Base-by-base conservation (phyloP, 2,329 filamentous ascomycete species). In the Sarocladium strictum region DNA sequence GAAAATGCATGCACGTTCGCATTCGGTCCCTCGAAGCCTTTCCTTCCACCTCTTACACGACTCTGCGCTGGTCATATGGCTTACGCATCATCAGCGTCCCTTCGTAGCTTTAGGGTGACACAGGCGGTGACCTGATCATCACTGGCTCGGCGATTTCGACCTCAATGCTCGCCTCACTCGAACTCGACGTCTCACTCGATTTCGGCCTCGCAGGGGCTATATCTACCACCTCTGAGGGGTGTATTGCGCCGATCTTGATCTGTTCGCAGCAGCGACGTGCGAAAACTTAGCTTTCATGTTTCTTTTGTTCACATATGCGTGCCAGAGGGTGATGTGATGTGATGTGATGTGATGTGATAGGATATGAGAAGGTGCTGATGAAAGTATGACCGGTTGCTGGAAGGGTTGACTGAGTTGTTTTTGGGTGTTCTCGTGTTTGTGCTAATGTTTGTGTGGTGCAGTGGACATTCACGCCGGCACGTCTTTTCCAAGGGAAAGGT, bases 401-500 rank as follows among this genome's bases (percentile, higher is more conserved):
- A n/a, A n/a, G n/a, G n/a, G n/a, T n/a, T n/a, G n/a, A n/a, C n/a
- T n/a, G n/a, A n/a, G n/a, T n/a, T n/a, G n/a, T n/a, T n/a, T 45
- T 23, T 45, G 40, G 40, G 40, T 21, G 37, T n/a, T 15, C 14
- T 40, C 7, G 37, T 40, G 37, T 12, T 27, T 23, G 43, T 47
- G n/a, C 14, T 40, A 7, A n/a, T 40, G 37, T 12, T 27, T 23
- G 43, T 47, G n/a, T 24, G 7, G 50, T 23, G 50, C 23, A 53
- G 19, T 53, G 50, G 17, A 53, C 50, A 40, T 61, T 61, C 60
- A 57, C 57, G 63, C 63, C 56, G 62, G 61, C 52, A 57, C 59
- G 53, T 67, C 69, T 61, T 72, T 72, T 56, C 77, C 74, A 33
- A 81, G 59, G 53, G 72, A 70, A 53, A 85, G 65, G 57, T 80